These are phyloP conservation scores for Cetraspora pellucida DNA, from an alignment of 192 early-diverging fungal genomes.

Conservation along the genomic window DNA sequence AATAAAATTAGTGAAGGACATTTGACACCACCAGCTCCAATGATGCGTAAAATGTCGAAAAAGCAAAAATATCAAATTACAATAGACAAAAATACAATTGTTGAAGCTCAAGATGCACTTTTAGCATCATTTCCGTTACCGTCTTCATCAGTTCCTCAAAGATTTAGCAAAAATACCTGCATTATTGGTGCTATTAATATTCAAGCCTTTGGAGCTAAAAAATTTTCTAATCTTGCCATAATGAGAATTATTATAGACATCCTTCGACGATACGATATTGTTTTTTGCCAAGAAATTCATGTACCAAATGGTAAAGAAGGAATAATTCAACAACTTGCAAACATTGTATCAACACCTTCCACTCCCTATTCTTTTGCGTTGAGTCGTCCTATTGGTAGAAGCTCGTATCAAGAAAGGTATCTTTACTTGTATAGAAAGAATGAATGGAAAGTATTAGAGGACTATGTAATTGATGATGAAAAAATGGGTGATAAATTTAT, in stretches of 20 bases:
- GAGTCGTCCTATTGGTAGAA: constrained; percentile 30
- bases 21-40: too few relatives aligned
- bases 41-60: too few relatives aligned
- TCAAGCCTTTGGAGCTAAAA: constrained; percentile 31
- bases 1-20: too few relatives aligned
- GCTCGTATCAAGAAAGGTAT: constrained; percentile 25
- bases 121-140: constrained; percentile 12
- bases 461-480: constrained; percentile 15
- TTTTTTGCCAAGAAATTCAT: constrained; percentile 36
- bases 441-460: constrained; percentile 33
- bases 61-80: too few relatives aligned
- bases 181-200: constrained; percentile 30
- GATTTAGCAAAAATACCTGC: constrained; percentile 9
- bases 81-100: neutral
- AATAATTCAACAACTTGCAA: neutral
- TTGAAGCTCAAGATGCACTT: constrained; percentile 1
- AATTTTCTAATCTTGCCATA: constrained; percentile 10
- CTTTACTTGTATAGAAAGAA: constrained; percentile 26
- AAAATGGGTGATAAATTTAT: constrained; percentile 27
- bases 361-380: constrained; percentile 23
- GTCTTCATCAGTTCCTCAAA: constrained; percentile 8
- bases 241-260: constrained; percentile 32
- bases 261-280: constrained; percentile 24
- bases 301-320: constrained; percentile 12
- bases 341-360: constrained; percentile 16